A percentile compares a stretch with the other conserved stretches of the same genome.
These are phyloP conservation scores for Trichoderma oligosporum DNA, from an alignment of 2,329 filamentous ascomycete species.

Conservation along the genomic window DNA sequence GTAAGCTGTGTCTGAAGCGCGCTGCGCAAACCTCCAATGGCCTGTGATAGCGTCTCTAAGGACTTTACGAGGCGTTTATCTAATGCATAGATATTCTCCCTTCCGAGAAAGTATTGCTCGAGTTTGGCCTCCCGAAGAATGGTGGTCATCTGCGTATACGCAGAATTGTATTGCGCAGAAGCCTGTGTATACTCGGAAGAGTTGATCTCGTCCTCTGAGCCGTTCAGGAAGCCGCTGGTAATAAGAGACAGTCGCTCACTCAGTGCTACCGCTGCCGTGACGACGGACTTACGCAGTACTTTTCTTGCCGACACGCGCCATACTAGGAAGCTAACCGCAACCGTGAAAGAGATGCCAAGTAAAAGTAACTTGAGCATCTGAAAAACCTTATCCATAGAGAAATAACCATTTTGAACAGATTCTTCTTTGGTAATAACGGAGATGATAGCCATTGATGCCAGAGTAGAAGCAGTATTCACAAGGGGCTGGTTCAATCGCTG, in stretches of 20 bases:
- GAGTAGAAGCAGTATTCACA: slow-evolving; percentile 79
- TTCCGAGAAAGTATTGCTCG: slow-evolving; percentile 80
- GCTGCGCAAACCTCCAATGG: slow-evolving; percentile 84
- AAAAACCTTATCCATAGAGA: slow-evolving; percentile 75
- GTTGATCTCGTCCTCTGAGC: slow-evolving; percentile 72
- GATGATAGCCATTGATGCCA: slow-evolving; percentile 84
- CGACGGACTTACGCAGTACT: slow-evolving; percentile 68
- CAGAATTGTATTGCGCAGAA: slow-evolving; percentile 60
- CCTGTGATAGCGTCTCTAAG: slow-evolving; percentile 80
- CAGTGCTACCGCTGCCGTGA: slow-evolving; percentile 68
- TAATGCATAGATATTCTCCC: slow-evolving; percentile 72
- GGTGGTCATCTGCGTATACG: slow-evolving; percentile 67
- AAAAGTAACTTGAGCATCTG: slow-evolving; percentile 80
- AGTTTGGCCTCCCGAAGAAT: slow-evolving; percentile 81
- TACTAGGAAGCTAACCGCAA: slow-evolving; percentile 71
- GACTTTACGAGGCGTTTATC: slow-evolving; percentile 79
- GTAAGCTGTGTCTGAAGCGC: slow-evolving; percentile 86
- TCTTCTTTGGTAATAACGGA: slow-evolving; percentile 89
- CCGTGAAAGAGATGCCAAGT: slow-evolving; percentile 70
- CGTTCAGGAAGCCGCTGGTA: slow-evolving; percentile 77
- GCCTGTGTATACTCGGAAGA: slow-evolving; percentile 62
- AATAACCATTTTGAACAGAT: slow-evolving; percentile 74
- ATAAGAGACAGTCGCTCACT: slow-evolving; percentile 80
- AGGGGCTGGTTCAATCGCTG: slow-evolving; percentile 73
- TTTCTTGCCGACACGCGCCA: slow-evolving; percentile 74